phyloP scores from a whole-genome alignment of 306 rosid species.

The Quercus variabilis region DNA sequence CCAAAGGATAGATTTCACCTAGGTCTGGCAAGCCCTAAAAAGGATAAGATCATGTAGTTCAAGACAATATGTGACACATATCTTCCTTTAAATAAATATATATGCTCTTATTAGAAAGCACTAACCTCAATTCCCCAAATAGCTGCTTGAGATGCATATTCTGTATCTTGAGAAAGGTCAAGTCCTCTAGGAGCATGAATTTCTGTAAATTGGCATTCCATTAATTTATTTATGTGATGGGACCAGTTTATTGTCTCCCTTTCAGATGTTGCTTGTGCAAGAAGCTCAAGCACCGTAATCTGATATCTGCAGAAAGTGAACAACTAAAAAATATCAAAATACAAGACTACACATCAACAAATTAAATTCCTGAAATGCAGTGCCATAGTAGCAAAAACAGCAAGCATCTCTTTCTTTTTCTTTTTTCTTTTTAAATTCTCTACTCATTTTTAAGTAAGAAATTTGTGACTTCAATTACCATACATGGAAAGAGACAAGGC shows the following conservation, averaged over 20 bases:
- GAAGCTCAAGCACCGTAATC: constrained; percentile 67
- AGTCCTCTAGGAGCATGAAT: constrained; percentile 74
- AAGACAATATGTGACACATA: constrained; percentile 21
- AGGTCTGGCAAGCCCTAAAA: constrained; percentile 94
- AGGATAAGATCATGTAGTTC: constrained; percentile 45
- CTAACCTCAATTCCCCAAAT: constrained; percentile 98
- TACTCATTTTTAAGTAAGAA: background rate
- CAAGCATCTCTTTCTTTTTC: background rate
- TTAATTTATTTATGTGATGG: constrained; percentile 34
- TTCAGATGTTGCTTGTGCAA: constrained; percentile 46
- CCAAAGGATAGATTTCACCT: constrained; percentile 98
- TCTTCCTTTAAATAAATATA: background rate
- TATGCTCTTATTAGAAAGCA: constrained; percentile 12
- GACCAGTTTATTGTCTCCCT: constrained; percentile 46
- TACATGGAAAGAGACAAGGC: background rate
- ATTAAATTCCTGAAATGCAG: background rate
- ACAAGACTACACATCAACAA: no score
- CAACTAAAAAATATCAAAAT: no score
- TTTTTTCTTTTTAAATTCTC: background rate
- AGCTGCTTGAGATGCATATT: constrained; percentile 93
- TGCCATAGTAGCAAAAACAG: background rate
- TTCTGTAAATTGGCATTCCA: constrained; percentile 61
- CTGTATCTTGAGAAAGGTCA: constrained; percentile 71
- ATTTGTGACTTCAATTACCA: background rate
- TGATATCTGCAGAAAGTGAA: constrained; percentile 68